These are phyloP conservation scores for Amoebophrya sp. DNA, from an alignment of 169 alveolate species.

Conservation along the genomic window DNA sequence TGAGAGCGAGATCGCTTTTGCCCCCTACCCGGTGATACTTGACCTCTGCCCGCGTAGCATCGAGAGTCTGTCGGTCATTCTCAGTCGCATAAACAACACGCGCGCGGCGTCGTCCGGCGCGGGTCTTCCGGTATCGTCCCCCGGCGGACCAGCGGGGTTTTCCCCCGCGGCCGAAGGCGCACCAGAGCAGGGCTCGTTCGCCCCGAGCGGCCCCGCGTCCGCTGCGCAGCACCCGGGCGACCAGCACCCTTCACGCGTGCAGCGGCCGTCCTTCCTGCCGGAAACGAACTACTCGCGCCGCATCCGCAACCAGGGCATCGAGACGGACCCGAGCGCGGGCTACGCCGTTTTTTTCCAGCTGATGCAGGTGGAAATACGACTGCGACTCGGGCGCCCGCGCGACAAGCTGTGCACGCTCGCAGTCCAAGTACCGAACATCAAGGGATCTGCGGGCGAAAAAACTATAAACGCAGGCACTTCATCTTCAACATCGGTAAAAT, in stretches of 20 bases:
- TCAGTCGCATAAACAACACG: background rate
- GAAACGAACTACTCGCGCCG: too few relatives aligned
- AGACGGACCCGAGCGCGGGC: background rate
- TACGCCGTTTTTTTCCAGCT: background rate
- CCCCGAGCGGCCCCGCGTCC: too few relatives aligned
- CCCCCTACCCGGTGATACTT: background rate
- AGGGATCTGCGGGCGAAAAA: background rate
- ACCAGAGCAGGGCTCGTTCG: too few relatives aligned
- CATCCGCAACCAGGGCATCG: too few relatives aligned
- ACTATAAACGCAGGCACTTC: background rate
- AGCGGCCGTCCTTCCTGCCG: too few relatives aligned
- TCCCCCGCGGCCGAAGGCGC: too few relatives aligned
- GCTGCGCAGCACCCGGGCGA: too few relatives aligned
- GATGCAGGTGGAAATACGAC: background rate
- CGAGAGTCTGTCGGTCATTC: background rate
- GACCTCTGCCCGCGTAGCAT: background rate
- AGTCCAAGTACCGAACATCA: background rate
- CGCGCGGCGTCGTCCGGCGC: background rate
- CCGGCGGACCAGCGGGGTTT: too few relatives aligned
- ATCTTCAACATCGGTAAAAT: too few relatives aligned
- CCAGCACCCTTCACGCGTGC: too few relatives aligned
- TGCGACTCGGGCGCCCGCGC: background rate
- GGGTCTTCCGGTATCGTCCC: too few relatives aligned
- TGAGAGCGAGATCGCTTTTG: too few relatives aligned
- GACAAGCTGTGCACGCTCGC: background rate